These are phyloP conservation scores for Chalciporus pseudorubinellus DNA, from an alignment of 768 basidiomycete species.

Conservation along the genomic window DNA sequence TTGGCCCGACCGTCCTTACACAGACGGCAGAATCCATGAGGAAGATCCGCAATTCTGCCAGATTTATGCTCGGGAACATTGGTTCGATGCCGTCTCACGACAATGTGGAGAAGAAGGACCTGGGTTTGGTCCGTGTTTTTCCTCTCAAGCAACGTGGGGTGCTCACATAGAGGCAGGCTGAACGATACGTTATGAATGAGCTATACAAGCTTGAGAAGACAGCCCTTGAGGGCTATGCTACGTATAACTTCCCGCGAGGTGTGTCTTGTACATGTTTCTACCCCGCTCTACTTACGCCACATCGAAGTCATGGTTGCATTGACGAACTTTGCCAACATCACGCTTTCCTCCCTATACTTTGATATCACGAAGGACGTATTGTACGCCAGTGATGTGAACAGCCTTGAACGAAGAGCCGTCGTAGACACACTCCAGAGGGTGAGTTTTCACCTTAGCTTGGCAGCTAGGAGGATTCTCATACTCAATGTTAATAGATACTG, in stretches of 20 bases:
- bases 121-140: conserved; percentile 60
- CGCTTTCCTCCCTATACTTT: conserved; percentile 88
- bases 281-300: neutral
- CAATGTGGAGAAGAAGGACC: conserved; percentile 34
- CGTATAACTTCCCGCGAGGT: conserved; percentile 86
- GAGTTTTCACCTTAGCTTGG: conserved; percentile 4
- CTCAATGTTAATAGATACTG: conserved; percentile 48
- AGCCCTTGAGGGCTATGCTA: conserved; percentile 65
- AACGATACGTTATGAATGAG: conserved; percentile 85
- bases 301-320: conserved; percentile 66
- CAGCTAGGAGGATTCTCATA: neutral
- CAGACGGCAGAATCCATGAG: conserved; percentile 75
- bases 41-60: conserved; percentile 81
- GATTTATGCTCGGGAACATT: conserved; percentile 85
- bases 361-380: conserved; percentile 88
- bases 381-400: conserved; percentile 62
- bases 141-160: neutral
- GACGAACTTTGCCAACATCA: conserved; percentile 75
- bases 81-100: conserved; percentile 28
- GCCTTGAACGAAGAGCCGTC: conserved; percentile 57
- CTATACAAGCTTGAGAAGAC: conserved; percentile 67
- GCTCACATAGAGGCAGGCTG: conserved; percentile 50
- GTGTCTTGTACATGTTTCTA: neutral
- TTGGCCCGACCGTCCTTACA: conserved; percentile 73
- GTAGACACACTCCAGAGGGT: conserved; percentile 75